Percentiles rank a stretch among this genome's conserved stretches.
These are phyloP conservation scores for Strobilomyces echinocephalus DNA, from an alignment of 768 basidiomycete genomes.

Conservation along the genomic window DNA sequence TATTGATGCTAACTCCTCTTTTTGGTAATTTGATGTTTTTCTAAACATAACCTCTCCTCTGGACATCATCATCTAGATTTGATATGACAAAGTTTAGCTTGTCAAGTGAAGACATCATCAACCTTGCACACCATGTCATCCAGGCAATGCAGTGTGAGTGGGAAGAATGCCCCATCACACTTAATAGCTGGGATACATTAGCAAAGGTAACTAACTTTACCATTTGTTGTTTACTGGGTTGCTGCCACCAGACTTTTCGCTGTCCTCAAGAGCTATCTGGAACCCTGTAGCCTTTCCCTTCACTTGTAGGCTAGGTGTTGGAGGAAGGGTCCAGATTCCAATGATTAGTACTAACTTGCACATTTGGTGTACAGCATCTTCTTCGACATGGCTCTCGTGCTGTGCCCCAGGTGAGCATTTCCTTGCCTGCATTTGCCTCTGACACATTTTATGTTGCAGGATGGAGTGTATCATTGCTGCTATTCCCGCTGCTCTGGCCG, in stretches of 20 bases:
- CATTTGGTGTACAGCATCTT: slow-evolving; percentile 20
- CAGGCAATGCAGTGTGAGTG: slow-evolving; percentile 28
- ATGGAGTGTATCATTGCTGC: slow-evolving; percentile 23
- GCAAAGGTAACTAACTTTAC: slow-evolving; percentile 25
- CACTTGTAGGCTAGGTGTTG: slow-evolving; percentile 6
- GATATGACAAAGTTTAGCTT: slow-evolving; percentile 17
- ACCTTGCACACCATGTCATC: slow-evolving; percentile 23
- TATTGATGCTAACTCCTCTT: too few species aligned
- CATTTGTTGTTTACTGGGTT: slow-evolving; percentile 1
- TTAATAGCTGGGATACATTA: slow-evolving; percentile 28
- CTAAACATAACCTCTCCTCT: neutral
- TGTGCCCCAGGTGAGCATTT: slow-evolving; percentile 8
- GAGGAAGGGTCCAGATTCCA: slow-evolving; percentile 1
- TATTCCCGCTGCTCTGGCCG: slow-evolving; percentile 28
- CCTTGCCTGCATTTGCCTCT: neutral
- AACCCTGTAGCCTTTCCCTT: slow-evolving; percentile 13
- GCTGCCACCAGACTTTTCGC: slow-evolving; percentile 5
- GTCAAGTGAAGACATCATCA: slow-evolving; percentile 17
- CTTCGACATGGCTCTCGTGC: slow-evolving; percentile 22
- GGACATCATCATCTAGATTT: slow-evolving; percentile 10
- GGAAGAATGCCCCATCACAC: slow-evolving; percentile 21
- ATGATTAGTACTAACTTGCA: slow-evolving; percentile 7
- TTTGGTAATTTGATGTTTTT: neutral
- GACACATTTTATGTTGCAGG: slow-evolving; percentile 10
- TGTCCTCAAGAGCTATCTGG: slow-evolving; percentile 2